Percentiles rank a stretch among this genome's conserved stretches.
phyloP scores from a whole-genome alignment of 139 green algal species.

The Diplosphaera chodatii region DNA sequence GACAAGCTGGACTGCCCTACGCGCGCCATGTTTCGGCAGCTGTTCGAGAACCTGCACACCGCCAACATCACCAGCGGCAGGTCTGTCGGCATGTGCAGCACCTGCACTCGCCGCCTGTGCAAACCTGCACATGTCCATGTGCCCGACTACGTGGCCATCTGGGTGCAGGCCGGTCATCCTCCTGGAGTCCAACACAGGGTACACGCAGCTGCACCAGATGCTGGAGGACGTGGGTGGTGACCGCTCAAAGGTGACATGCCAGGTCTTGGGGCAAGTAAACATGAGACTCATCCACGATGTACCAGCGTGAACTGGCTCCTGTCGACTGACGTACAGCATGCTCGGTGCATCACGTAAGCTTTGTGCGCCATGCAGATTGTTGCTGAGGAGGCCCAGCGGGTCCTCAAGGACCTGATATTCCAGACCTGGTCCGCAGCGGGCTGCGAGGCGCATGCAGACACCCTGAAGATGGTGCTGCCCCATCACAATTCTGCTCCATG shows the following conservation, averaged over 20 bases:
- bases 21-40: slow-evolving; percentile 65
- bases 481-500: no score
- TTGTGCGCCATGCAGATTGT: no score
- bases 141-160: no score
- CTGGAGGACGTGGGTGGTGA: slow-evolving; percentile 29
- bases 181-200: slow-evolving; percentile 84
- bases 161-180: slow-evolving; percentile 68
- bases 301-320: no score
- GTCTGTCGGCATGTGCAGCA: slow-evolving; percentile 9
- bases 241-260: slow-evolving; percentile 31
- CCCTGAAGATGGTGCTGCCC: slow-evolving; percentile 45
- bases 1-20: slow-evolving; percentile 86
- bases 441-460: slow-evolving; percentile 67
- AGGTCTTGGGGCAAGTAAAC: no score
- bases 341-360: no score
- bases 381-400: slow-evolving; percentile 39
- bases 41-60: slow-evolving; percentile 55
- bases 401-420: slow-evolving; percentile 72
- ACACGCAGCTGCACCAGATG: slow-evolving; percentile 63
- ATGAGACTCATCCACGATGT: not conserved
- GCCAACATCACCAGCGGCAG: slow-evolving; percentile 50
- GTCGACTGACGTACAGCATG: no score
- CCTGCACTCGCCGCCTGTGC: no score
- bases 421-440: slow-evolving; percentile 37
- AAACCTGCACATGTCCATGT: no score